A percentile compares a stretch with the other conserved stretches of the same genome.
Evolutionary conservation across 75 land plant genomes (phyloP).

Genomic region (Pseudotsuga menziesii): DNA sequence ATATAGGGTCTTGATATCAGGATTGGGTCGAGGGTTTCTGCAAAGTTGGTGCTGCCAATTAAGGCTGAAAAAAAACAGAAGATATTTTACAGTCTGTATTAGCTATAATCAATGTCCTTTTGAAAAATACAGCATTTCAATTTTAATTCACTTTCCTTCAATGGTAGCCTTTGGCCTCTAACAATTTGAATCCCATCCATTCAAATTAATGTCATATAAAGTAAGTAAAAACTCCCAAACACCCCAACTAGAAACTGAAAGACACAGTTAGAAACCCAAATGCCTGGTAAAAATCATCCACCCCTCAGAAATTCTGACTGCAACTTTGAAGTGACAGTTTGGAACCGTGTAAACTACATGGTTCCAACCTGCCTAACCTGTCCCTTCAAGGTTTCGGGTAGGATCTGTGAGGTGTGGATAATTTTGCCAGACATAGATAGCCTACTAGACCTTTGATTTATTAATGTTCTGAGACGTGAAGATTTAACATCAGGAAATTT

Average conservation of each 20-base stretch:
- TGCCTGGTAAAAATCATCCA: too few relatives aligned
- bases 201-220: background rate
- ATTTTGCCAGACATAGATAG: too few relatives aligned
- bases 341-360: too few relatives aligned
- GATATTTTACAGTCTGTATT: background rate
- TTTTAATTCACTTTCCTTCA: too few relatives aligned
- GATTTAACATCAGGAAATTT: slow-evolving; percentile 60
- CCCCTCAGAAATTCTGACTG: too few relatives aligned
- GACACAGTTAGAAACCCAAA: too few relatives aligned
- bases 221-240: background rate
- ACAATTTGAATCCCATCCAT: background rate
- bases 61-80: slow-evolving; percentile 41
- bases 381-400: too few relatives aligned
- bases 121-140: background rate
- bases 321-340: too few relatives aligned
- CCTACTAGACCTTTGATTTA: slow-evolving; percentile 63
- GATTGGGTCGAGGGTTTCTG: slow-evolving; percentile 83
- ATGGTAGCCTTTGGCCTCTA: too few relatives aligned
- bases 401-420: too few relatives aligned
- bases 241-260: too few relatives aligned
- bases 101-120: background rate
- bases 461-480: slow-evolving; percentile 65
- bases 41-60: slow-evolving; percentile 97
- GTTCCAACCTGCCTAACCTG: too few relatives aligned
- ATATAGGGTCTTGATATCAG: slow-evolving; percentile 86